Percentiles rank a stretch among this genome's conserved stretches.
Conservation (phyloP, 1,284 basidiomycete species). For the Agroathelia rolfsii region DNA sequence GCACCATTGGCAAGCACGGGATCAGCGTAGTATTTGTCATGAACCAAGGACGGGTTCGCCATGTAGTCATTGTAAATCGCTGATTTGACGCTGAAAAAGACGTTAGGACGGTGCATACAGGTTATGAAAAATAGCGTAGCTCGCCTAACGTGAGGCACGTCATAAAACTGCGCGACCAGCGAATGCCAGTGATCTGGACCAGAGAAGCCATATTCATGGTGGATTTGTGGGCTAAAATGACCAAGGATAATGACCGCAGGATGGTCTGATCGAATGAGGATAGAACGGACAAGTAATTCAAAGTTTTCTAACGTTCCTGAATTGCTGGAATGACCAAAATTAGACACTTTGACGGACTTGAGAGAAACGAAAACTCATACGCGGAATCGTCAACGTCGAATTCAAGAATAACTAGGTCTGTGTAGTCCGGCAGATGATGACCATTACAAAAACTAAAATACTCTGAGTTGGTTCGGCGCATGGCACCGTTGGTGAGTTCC, state of each 20-base stretch:
- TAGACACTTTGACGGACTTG: conserved; percentile 1
- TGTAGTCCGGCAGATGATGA: conserved; percentile 86
- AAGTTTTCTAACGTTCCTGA: conserved; percentile 71
- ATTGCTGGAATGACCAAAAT: conserved; percentile 36
- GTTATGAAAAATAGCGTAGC: conserved; percentile 17
- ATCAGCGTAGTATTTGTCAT: conserved; percentile 74
- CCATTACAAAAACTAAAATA: conserved; percentile 90
- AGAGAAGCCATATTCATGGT: conserved; percentile 69
- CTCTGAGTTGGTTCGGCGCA: conserved; percentile 78
- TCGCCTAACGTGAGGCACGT: conserved; percentile 84
- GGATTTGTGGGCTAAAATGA: conserved; percentile 82
- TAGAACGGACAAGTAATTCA: conserved; percentile 83
- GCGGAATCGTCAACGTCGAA: conserved; percentile 83
- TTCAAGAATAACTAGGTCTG: conserved; percentile 88
- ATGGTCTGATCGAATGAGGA: conserved; percentile 78
- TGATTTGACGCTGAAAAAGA: conserved; percentile 55
- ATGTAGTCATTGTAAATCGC: conserved; percentile 78
- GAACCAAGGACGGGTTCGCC: conserved; percentile 55
- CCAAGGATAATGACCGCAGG: conserved; percentile 88
- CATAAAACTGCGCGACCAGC: conserved; percentile 89
- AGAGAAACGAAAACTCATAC: no score
- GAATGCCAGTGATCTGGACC: conserved; percentile 85
- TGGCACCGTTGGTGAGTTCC: conserved; percentile 91
- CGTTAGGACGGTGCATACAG: not conserved
- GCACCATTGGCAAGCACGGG: conserved; percentile 69